Base-by-base conservation (phyloP, 371 early-diverging fungal species). In the Mortierella sp. region DNA sequence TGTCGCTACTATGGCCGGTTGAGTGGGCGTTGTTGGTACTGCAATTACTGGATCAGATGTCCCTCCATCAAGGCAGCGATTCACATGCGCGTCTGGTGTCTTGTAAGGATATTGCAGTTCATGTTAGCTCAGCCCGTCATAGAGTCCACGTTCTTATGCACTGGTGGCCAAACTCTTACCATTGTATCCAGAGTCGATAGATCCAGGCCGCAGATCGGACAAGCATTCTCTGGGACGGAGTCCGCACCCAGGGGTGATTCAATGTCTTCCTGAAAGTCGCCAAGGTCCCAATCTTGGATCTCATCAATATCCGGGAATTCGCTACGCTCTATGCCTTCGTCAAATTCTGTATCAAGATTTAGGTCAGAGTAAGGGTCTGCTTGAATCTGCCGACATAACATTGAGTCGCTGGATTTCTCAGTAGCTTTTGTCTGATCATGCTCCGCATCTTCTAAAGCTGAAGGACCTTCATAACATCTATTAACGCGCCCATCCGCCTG, bases 61-160 rank as follows among this genome's bases (percentile, higher is more conserved):
- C 24, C 60, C 20, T 30, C 70, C 71, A 37, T 83, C 83, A 9
- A 83, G 67, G 28, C 83, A 83, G 9, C 78, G 74, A 45, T 83
- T 83, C 12, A 83, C 83, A 64, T 83, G 83, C 28, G 70, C 78
- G 26, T 72, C 78, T 1, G 78, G 83, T 1, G 74, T 77, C 83
- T 83, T 28, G 14, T 12, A 65, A 20, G 9, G 28, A 26, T 11
- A 26, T 54, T n/a, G 51, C 5, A 24, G 24, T 12, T 16, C 12
- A 54, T 28, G 22, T 54, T 57, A 73, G 60, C 54, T 37, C n/a
- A 52, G 9, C 20, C 5, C 14, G 14, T 47, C 20, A 6, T 47
- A 30, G 10, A 35, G 20, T 51, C 9, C 40, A 20, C 20, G 12
- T 12, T 62, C 14, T 37, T 30, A 54, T 39, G n/a, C 5, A 4